Evolutionary conservation across 371 early-diverging fungal species (phyloP).

Genomic region (Nematocida minor): DNA sequence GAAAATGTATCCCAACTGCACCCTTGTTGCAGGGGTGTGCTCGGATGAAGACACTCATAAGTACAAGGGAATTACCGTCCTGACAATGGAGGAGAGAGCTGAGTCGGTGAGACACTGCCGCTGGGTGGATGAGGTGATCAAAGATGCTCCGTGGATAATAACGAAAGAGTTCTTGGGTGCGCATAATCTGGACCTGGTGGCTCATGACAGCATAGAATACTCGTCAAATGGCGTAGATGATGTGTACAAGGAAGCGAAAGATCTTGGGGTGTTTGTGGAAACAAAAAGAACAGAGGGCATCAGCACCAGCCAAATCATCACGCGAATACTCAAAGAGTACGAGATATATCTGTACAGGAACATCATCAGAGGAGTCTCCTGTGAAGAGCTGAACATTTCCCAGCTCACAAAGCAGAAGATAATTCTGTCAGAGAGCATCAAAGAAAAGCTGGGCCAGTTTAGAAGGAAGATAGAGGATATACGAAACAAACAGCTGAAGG

Average conservation of each 20-base stretch:
- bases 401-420: slow-evolving; percentile 54
- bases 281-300: slow-evolving; percentile 83
- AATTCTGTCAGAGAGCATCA: slow-evolving; percentile 38
- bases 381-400: slow-evolving; percentile 73
- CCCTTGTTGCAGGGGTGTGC: slow-evolving; percentile 86
- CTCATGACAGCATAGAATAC: slow-evolving; percentile 84
- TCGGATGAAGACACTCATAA: slow-evolving; percentile 77
- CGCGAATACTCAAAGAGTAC: slow-evolving; percentile 84
- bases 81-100: slow-evolving; percentile 83
- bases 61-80: slow-evolving; percentile 87
- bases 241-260: slow-evolving; percentile 84
- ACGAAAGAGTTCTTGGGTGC: slow-evolving; percentile 75
- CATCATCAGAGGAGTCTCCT: slow-evolving; percentile 77
- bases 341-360: slow-evolving; percentile 82
- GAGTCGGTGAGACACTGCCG: slow-evolving; percentile 85
- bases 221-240: slow-evolving; percentile 70
- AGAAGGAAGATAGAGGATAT: slow-evolving; percentile 49
- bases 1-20: slow-evolving; percentile 81
- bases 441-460: slow-evolving; percentile 39
- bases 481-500: too few relatives aligned
- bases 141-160: slow-evolving; percentile 82
- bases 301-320: slow-evolving; percentile 84
- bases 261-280: slow-evolving; percentile 75
- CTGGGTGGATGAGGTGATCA: slow-evolving; percentile 85
- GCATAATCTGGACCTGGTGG: slow-evolving; percentile 86